Evolutionary conservation across 169 alveolate genomes (phyloP).

Genomic region (Fabrea salina): DNA sequence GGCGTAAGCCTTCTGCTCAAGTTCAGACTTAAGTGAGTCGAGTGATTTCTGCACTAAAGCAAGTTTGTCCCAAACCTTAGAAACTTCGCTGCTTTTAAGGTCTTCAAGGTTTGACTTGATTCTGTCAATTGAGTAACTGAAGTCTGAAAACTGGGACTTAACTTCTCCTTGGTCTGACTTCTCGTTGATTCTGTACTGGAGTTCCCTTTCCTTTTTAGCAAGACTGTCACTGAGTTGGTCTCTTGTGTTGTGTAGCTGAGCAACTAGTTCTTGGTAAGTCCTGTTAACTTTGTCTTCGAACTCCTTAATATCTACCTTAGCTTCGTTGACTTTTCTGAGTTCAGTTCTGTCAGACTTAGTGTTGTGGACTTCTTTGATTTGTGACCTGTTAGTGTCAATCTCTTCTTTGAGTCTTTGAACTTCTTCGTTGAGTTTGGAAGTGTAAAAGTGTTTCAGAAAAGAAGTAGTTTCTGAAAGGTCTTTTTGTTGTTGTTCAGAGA

Average conservation of each 20-base stretch:
- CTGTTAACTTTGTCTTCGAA: neutral
- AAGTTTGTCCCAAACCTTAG: neutral
- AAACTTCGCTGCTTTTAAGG: neutral
- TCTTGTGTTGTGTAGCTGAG: neutral
- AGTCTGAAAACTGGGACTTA: neutral
- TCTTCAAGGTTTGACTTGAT: neutral
- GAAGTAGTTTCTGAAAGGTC: neutral
- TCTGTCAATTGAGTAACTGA: neutral
- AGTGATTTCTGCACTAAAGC: conserved; percentile 39
- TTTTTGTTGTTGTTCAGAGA: too few relatives aligned
- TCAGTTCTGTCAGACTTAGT: neutral
- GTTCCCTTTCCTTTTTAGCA: neutral
- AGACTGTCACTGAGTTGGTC: neutral
- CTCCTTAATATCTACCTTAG: neutral
- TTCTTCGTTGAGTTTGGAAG: neutral
- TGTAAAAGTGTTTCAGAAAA: neutral
- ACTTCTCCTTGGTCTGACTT: neutral
- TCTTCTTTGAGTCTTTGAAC: neutral
- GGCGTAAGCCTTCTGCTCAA: conserved; percentile 41
- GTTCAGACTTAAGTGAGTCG: conserved; percentile 14
- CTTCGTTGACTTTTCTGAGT: neutral
- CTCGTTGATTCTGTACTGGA: neutral
- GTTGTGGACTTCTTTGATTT: neutral
- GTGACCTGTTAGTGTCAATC: neutral
- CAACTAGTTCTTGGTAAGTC: neutral